Conservation (phyloP, 345 rosid genomes). For the Viola odorata region DNA sequence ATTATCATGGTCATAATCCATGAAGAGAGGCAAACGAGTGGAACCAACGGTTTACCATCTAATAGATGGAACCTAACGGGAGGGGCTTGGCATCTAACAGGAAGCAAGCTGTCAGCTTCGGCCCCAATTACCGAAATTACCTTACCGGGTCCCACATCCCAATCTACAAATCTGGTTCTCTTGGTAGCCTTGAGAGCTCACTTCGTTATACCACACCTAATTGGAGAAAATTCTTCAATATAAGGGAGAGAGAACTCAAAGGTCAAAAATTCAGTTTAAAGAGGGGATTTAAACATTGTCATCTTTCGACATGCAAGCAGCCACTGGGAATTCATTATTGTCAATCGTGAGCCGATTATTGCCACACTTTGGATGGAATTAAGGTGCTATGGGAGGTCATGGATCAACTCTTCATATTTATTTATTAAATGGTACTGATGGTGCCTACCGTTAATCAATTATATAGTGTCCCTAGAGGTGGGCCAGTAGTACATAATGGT, state of each 20-base stretch:
- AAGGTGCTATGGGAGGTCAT: conserved; percentile 49
- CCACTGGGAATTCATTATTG: conserved; percentile 21
- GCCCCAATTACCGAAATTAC: no score
- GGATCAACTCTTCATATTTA: conserved; percentile 42
- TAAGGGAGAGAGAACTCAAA: conserved; percentile 34
- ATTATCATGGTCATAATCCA: no score
- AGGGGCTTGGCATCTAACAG: no score
- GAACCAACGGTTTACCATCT: no score
- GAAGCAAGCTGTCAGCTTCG: no score
- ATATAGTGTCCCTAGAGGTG: conserved; percentile 37
- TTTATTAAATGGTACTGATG: conserved; percentile 43
- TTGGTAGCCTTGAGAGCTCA: conserved; percentile 49
- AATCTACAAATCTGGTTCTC: conserved; percentile 39
- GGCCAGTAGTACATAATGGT: conserved; percentile 22
- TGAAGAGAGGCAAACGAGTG: no score
- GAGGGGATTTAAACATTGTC: conserved; percentile 28
- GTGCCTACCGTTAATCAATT: conserved; percentile 39
- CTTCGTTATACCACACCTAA: conserved; percentile 41
- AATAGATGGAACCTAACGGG: no score
- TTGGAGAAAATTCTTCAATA: conserved; percentile 47
- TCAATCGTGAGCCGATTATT: conserved; percentile 24
- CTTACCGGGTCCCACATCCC: conserved; percentile 67
- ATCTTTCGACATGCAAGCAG: conserved; percentile 11
- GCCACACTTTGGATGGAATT: conserved; percentile 45
- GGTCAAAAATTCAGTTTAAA: conserved; percentile 29